A percentile compares a stretch with the other conserved stretches of the same genome.
phyloP scores from a whole-genome alignment of 306 rosid genomes.

The Fragaria vesca region DNA sequence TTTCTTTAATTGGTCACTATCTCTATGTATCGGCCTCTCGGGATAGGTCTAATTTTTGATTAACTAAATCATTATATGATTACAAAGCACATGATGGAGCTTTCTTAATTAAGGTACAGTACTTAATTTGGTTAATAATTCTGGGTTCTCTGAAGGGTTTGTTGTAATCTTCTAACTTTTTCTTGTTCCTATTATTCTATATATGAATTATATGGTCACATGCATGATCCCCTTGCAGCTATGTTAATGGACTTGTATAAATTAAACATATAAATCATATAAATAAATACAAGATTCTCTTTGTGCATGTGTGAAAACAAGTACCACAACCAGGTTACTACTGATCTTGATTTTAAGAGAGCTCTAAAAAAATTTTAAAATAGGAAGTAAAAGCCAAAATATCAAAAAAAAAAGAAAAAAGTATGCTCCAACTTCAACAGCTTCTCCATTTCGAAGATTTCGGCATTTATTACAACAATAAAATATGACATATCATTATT shows the following conservation, averaged over 20 bases:
- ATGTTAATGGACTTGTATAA: background rate
- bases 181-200: background rate
- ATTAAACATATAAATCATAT: background rate
- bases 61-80: conserved; percentile 20
- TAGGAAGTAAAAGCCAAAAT: no score
- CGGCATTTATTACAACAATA: no score
- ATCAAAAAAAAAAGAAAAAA: no score
- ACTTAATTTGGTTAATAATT: background rate
- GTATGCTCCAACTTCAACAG: no score
- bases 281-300: background rate
- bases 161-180: background rate
- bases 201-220: conserved; percentile 7
- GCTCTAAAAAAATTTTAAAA: no score
- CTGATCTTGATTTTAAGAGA: background rate
- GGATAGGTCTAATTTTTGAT: conserved; percentile 5
- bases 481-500: no score
- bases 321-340: background rate
- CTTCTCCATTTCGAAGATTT: no score
- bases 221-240: conserved; percentile 17
- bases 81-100: conserved; percentile 33
- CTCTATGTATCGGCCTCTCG: conserved; percentile 4
- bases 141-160: conserved; percentile 6
- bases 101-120: background rate
- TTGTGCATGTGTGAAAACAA: background rate
- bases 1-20: conserved; percentile 18